Evolutionary conservation across 2,329 filamentous ascomycete genomes (phyloP), one percentile per base, ranked within the genome.

Genomic region (Penicillium rolfsii): DNA sequence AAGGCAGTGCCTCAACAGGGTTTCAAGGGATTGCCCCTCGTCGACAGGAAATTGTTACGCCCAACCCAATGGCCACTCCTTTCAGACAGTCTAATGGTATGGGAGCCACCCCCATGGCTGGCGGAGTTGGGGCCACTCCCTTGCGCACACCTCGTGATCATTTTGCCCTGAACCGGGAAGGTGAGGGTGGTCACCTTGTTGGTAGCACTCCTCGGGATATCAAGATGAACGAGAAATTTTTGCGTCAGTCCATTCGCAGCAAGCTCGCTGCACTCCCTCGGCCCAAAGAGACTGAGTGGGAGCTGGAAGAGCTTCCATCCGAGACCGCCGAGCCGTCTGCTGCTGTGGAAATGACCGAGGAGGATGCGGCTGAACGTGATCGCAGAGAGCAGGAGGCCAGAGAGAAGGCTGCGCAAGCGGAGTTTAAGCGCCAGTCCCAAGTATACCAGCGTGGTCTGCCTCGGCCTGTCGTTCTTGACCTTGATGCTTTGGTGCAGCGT

Each of bases 61-160:
- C 95, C 0, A 99, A 99, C 73, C 95, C 95, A 0, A 84, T 99
- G 81, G 93, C 95, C 0, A 99, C 95, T 0, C 95, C 95, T 0
- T 84, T 96, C 66, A 85, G 91, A 57, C 82, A 87, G 62, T 85
- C 81, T 1, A 85, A 84, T 63, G 90, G 87, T 26, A 81, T 86
- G 30, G 89, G 86, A 28, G 87, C 89, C 12, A 96, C 91, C 28
- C 86, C 87, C 5, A 77, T 84, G 70, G 77, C 78, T 35, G 78
- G 79, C 14, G 87, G 88, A 6, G 79, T 83, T 57, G 85, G 91
- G 19, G 89, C 92, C 61, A 97, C 94, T 0, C 93, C 94, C 0
- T 81, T 96, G 80, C 87, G 91, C 60, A 97, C 93, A 8, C 94
- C 94, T 9, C 87, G 95, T 60, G 95, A 99, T 73, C 92, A 83